phyloP scores from a whole-genome alignment of 31 red algal genomes.

The Endocladia muricata region DNA sequence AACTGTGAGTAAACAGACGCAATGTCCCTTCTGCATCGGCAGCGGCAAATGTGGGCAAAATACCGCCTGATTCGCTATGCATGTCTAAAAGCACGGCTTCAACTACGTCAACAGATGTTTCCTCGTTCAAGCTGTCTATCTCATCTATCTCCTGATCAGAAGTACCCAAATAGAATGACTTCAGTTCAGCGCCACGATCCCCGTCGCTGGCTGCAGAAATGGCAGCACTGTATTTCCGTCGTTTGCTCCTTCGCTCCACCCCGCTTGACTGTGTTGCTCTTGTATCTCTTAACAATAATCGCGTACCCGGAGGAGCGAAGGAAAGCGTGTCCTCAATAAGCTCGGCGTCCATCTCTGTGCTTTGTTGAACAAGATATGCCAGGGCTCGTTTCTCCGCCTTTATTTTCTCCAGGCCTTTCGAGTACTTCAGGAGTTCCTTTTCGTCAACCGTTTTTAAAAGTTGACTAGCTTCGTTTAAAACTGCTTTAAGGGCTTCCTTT shows the following conservation, averaged over 20 bases:
- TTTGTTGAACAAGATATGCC: slow-evolving; percentile 67
- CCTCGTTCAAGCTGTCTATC: slow-evolving; percentile 14
- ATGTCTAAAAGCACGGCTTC: slow-evolving; percentile 65
- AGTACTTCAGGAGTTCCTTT: slow-evolving; percentile 41
- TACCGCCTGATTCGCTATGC: slow-evolving; percentile 24
- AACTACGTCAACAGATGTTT: neutral
- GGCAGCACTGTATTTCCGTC: slow-evolving; percentile 32
- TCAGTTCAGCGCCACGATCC: slow-evolving; percentile 43
- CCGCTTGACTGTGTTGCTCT: slow-evolving; percentile 8
- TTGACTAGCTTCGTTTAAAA: slow-evolving; percentile 33
- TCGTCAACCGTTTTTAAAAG: slow-evolving; percentile 40
- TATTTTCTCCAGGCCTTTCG: slow-evolving; percentile 56
- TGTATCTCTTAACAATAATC: slow-evolving; percentile 43
- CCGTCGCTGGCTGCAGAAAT: slow-evolving; percentile 40
- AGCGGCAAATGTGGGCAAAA: slow-evolving; percentile 47
- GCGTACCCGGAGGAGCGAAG: slow-evolving; percentile 68
- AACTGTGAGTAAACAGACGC: slow-evolving; percentile 46
- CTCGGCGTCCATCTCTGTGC: slow-evolving; percentile 39
- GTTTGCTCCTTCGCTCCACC: slow-evolving; percentile 27
- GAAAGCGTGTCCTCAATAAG: slow-evolving; percentile 71
- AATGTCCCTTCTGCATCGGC: slow-evolving; percentile 51
- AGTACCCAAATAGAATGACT: slow-evolving; percentile 37
- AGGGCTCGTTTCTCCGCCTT: slow-evolving; percentile 77
- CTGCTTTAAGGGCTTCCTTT: slow-evolving; percentile 28
- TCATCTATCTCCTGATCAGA: slow-evolving; percentile 13